These are phyloP conservation scores for Aureobasidium sp. DNA, from an alignment of 2,329 filamentous ascomycete genomes.

Conservation along the genomic window DNA sequence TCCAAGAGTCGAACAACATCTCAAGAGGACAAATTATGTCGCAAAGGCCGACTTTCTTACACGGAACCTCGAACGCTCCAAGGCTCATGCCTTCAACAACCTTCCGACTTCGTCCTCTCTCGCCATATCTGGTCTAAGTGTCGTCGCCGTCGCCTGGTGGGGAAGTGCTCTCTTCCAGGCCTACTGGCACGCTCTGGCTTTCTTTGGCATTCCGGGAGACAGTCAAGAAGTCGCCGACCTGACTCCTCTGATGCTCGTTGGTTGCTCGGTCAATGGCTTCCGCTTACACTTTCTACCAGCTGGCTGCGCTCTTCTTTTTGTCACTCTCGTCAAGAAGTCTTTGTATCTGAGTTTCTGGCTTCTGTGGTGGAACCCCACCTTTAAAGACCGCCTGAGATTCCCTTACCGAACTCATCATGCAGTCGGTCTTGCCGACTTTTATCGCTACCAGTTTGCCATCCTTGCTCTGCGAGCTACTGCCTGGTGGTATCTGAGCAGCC, in stretches of 20 bases:
- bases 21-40: slow-evolving; percentile 66
- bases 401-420: slow-evolving; percentile 23
- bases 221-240: slow-evolving; percentile 6
- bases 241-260: slow-evolving; percentile 9
- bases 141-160: slow-evolving; percentile 38
- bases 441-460: slow-evolving; percentile 55
- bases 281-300: slow-evolving; percentile 16
- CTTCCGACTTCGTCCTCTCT: neutral
- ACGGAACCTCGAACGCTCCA: slow-evolving; percentile 23
- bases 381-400: slow-evolving; percentile 22
- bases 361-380: slow-evolving; percentile 28
- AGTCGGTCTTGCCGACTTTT: slow-evolving; percentile 50
- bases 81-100: slow-evolving; percentile 12
- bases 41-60: slow-evolving; percentile 60
- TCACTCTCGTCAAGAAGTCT: slow-evolving; percentile 19
- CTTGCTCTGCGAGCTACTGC: slow-evolving; percentile 46
- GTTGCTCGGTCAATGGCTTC: slow-evolving; percentile 17
- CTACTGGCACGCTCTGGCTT: slow-evolving; percentile 27
- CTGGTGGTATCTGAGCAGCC: slow-evolving; percentile 25
- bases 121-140: slow-evolving; percentile 15
- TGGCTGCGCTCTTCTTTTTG: slow-evolving; percentile 21
- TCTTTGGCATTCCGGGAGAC: slow-evolving; percentile 13
- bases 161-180: slow-evolving; percentile 29
- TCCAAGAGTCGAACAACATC: slow-evolving; percentile 59
- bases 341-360: slow-evolving; percentile 20